phyloP scores from a whole-genome alignment of 2,329 filamentous ascomycete genomes.

The Colletotrichum camelliae region DNA sequence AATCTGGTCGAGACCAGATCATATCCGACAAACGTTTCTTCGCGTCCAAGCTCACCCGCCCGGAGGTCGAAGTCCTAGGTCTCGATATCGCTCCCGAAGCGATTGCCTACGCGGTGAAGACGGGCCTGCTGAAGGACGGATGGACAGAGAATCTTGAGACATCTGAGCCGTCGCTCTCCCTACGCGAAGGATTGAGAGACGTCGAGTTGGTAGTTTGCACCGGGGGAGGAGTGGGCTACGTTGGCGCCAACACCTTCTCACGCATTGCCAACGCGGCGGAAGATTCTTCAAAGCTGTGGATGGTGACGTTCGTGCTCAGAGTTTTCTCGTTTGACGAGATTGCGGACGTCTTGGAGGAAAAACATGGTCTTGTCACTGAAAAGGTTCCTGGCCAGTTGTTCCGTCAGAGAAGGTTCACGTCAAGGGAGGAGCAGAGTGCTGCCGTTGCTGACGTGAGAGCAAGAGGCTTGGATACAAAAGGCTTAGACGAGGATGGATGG shows the following conservation, averaged over 20 bases:
- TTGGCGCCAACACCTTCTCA: neutral
- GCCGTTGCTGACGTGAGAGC: neutral
- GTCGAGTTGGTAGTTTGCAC: neutral
- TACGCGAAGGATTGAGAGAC: neutral
- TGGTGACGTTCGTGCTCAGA: constrained; percentile 1
- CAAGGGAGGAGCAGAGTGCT: neutral
- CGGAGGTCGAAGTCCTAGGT: neutral
- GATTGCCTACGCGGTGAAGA: neutral
- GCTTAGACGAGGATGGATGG: neutral
- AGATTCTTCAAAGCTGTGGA: neutral
- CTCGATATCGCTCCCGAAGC: neutral
- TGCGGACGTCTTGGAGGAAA: neutral
- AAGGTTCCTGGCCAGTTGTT: neutral
- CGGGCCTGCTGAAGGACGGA: neutral
- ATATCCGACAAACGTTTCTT: neutral
- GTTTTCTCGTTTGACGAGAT: constrained; percentile 6
- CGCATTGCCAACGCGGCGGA: neutral
- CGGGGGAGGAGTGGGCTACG: constrained; percentile 7
- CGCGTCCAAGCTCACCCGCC: neutral
- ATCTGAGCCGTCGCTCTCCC: neutral
- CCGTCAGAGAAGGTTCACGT: neutral
- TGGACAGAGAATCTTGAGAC: neutral
- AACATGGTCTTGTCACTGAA: neutral
- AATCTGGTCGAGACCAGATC: neutral
- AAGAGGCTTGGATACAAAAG: neutral